Evolutionary conservation across 2,329 filamentous ascomycete species (phyloP), one percentile per base, ranked within the genome.

Genomic region (Alternaria viburni): DNA sequence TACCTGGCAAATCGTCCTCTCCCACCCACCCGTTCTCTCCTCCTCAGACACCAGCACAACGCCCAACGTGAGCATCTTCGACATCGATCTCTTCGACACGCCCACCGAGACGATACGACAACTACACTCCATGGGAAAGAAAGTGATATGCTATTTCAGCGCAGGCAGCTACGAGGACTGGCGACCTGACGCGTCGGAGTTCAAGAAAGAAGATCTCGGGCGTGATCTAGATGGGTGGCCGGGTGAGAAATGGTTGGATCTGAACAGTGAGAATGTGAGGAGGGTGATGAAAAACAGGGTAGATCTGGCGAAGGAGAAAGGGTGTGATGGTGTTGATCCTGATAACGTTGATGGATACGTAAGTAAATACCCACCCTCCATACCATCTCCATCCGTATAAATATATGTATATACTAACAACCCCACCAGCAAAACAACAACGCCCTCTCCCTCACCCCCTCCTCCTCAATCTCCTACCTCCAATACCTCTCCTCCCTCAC

Each of bases 101-200:
- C 76, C 80, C 6, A 79, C 81, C 13, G 72, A 78, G 7, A 83
- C 80, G 1, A 86, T 89, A 54, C 64, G 77, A 4, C 74, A 76
- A 6, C 79, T 90, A 13, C 85, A 89, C 45, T 66, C 69, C 4
- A 71, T 83, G 26, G 86, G 84, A 9, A 86, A 86, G 72, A 88
- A 86, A 65, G 86, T 92, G 57, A 89, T 93, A 62, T 93, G 91
- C 81, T 93, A 93, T 79, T 93, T 93, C 81, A 90, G 88, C 55
- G 90, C 89, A 0, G 91, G 91, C 1, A 89, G 87, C 8, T 91
- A 86, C 69, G 91, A 93, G 77, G 75, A 87, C 55, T 87, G 85
- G 81, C 84, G 90, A 4, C 78, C 83, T 1, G 91, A 93, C 73
- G 83, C 84, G 17, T 74, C 72, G 28, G 70, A 86, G 6, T 92